Percentiles rank a stretch among this genome's conserved stretches.
Conservation (phyloP, 768 basidiomycete genomes). For the Amanita muscaria region DNA sequence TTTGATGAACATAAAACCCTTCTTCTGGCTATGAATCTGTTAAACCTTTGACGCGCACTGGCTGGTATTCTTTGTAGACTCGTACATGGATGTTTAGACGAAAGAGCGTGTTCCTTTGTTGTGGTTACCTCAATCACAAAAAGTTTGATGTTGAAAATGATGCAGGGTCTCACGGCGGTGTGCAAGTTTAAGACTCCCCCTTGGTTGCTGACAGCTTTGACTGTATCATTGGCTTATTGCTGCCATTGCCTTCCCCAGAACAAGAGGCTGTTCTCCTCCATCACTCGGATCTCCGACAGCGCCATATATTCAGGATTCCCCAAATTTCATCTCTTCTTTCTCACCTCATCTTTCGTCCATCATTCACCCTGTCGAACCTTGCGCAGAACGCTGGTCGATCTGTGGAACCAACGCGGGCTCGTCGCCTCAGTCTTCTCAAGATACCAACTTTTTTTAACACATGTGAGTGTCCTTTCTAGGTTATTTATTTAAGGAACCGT, state of each 20-base stretch:
- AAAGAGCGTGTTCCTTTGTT: too few species aligned
- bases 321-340: neutral
- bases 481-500: neutral
- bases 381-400: conserved; percentile 3
- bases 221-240: neutral
- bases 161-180: conserved; percentile 2
- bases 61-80: too few species aligned
- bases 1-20: too few species aligned
- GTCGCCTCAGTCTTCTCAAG: too few species aligned
- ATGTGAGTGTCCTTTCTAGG: neutral
- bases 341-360: neutral
- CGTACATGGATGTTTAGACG: too few species aligned
- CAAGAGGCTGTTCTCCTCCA: neutral
- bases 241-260: neutral
- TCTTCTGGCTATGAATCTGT: too few species aligned
- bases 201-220: conserved; percentile 4
- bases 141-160: neutral
- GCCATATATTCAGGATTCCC: neutral
- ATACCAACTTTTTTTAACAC: too few species aligned
- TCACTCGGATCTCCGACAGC: neutral
- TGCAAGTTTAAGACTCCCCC: neutral
- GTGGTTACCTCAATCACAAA: too few species aligned
- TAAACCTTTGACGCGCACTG: too few species aligned
- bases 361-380: neutral
- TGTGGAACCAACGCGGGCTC: neutral